A percentile compares a stretch with the other conserved stretches of the same genome.
Evolutionary conservation across 2,329 filamentous ascomycete genomes (phyloP).

Genomic region (Xylaria arbuscula): DNA sequence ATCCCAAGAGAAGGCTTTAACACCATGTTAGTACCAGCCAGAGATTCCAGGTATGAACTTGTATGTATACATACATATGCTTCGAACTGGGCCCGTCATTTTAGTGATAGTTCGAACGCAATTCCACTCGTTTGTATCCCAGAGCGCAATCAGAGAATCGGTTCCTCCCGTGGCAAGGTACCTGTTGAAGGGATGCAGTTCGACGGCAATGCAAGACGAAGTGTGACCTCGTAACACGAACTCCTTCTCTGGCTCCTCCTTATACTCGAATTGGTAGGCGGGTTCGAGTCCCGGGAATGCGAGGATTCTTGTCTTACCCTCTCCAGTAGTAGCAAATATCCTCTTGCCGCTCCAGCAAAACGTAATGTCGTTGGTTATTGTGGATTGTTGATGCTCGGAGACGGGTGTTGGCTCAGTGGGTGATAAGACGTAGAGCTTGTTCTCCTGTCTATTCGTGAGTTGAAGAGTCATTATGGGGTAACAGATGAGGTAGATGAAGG

Average conservation of each 20-base stretch:
- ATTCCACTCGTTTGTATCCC: slow-evolving; percentile 82
- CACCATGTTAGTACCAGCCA: slow-evolving; percentile 41
- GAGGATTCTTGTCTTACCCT: slow-evolving; percentile 77
- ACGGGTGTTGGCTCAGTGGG: slow-evolving; percentile 67
- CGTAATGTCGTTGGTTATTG: slow-evolving; percentile 76
- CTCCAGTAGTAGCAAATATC: slow-evolving; percentile 76
- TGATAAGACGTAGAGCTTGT: slow-evolving; percentile 71
- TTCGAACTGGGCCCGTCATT: slow-evolving; percentile 76
- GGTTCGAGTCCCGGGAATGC: slow-evolving; percentile 73
- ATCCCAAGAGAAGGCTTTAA: slow-evolving; percentile 78
- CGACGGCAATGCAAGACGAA: slow-evolving; percentile 74
- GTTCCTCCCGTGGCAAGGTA: slow-evolving; percentile 80
- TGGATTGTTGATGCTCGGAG: slow-evolving; percentile 68
- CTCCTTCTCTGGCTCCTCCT: slow-evolving; percentile 57
- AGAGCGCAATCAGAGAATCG: slow-evolving; percentile 79
- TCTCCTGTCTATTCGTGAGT: slow-evolving; percentile 58
- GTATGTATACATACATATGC: slow-evolving; percentile 67
- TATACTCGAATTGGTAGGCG: slow-evolving; percentile 61
- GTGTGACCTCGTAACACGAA: slow-evolving; percentile 78
- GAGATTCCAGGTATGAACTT: background rate
- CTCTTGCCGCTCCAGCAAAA: slow-evolving; percentile 80
- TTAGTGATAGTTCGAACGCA: slow-evolving; percentile 77
- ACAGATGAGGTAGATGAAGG: slow-evolving; percentile 21
- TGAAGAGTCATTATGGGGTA: background rate
- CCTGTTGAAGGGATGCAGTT: slow-evolving; percentile 76